Base-by-base conservation (phyloP, 2,329 filamentous ascomycete genomes). In the Harringtonia aguacate region DNA sequence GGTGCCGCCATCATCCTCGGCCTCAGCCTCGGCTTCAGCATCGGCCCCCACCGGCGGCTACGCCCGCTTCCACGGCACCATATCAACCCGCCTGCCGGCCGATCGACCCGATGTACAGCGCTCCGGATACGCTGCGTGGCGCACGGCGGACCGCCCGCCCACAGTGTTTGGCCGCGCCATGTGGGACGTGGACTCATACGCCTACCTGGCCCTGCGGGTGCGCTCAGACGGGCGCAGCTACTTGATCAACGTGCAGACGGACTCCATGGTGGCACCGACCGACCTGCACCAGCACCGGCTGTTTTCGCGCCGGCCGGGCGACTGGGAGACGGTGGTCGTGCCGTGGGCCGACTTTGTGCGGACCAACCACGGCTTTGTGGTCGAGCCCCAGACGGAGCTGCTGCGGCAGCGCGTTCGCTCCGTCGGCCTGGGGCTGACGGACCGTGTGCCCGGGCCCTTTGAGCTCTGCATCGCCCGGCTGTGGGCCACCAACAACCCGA, bases 271-370 rank as follows among this genome's bases (percentile, higher is more conserved):
- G 39, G 50, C 50, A 27, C 85, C 87, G 12, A 90, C 88, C n/a
- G 92, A 98, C 61, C 72, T 98, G 50, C 92, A 97, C 62, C 92
- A 98, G 61, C 92, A 98, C 62, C 73, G 92, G 40, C 65, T 98
- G 5, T 94, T 87, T 53, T 74, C 83, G 9, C 82, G 81, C 56
- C 76, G 77, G 9, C 81, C 85, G 0, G 88, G 88, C 1, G 75
- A 89, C 55, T 98, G 92, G 92, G 90, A 98, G 70, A 95, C 92
- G 2, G 76, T 95, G n/a, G 63, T 94, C 38, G 83, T 98, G 50
- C 84, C 84, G 49, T 92, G 89, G 75, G 83, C 81, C 54, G 87
- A 94, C 52, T 97, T 98, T 64, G 90, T 98, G 47, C 75, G 92
- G 50, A 98, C 92, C 14, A 97, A 95, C 58, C 79, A 94, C 57